Evolutionary conservation across 805 yeast species (phyloP).

Genomic region (Metschnikowia drakensbergensis): DNA sequence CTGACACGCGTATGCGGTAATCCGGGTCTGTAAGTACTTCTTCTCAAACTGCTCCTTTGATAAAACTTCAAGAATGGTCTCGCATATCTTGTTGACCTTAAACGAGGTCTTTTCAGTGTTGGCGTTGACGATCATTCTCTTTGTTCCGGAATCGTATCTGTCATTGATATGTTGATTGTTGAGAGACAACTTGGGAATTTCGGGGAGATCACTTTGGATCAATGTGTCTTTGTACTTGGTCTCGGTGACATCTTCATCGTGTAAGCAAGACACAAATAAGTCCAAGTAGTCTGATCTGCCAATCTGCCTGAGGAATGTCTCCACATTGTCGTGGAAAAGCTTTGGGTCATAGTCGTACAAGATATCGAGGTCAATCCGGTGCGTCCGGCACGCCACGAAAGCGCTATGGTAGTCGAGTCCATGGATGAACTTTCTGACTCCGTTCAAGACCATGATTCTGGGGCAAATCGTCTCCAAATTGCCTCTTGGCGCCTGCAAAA

Average conservation of each 20-base stretch:
- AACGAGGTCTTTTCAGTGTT: conserved; percentile 38
- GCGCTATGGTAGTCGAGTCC: conserved; percentile 63
- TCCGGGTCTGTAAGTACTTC: conserved; percentile 67
- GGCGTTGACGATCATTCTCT: conserved; percentile 39
- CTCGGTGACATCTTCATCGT: conserved; percentile 77
- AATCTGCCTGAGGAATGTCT: conserved; percentile 65
- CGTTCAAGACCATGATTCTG: conserved; percentile 82
- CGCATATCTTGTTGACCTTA: conserved; percentile 76
- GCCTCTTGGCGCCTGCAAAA: conserved; percentile 93
- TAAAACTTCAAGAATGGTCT: conserved; percentile 58
- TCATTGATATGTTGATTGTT: not conserved
- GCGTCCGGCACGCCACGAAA: conserved; percentile 78
- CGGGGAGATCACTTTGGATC: conserved; percentile 3
- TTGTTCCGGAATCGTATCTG: conserved; percentile 6
- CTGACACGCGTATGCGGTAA: conserved; percentile 91
- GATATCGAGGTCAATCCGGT: conserved; percentile 86
- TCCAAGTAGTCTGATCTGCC: conserved; percentile 74
- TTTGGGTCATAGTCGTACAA: conserved; percentile 83
- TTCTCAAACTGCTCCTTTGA: conserved; percentile 47
- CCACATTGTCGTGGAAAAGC: conserved; percentile 59
- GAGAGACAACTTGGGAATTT: conserved; percentile 8
- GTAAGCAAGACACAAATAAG: conserved; percentile 78
- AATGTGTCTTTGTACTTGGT: conserved; percentile 80
- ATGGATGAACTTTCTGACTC: conserved; percentile 68
- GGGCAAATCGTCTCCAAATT: conserved; percentile 93